A percentile compares a stretch with the other conserved stretches of the same genome.
These are phyloP conservation scores for Chalaropsis thielavioides DNA, from an alignment of 2,329 filamentous ascomycete genomes.

Conservation along the genomic window DNA sequence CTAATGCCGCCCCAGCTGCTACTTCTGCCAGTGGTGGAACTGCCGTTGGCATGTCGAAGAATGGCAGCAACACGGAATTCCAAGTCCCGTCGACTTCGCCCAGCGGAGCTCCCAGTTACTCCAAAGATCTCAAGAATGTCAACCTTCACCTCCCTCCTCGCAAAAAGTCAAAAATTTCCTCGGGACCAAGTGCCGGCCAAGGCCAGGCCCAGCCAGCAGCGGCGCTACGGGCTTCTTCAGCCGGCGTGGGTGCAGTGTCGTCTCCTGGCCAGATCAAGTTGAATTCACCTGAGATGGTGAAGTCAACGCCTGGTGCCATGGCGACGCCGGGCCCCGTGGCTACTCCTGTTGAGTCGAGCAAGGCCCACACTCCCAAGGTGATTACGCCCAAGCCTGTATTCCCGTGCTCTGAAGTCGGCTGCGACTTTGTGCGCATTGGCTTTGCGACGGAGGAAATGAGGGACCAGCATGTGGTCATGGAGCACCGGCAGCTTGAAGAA, in stretches of 20 bases:
- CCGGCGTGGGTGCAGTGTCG: background rate
- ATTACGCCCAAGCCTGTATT: constrained; percentile 29
- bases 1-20: background rate
- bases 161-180: constrained; percentile 38
- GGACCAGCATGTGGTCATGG: constrained; percentile 40
- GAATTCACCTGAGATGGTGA: constrained; percentile 14
- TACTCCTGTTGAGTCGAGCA: constrained; percentile 19
- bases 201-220: background rate
- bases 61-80: background rate
- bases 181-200: background rate
- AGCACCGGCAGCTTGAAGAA: constrained; percentile 41
- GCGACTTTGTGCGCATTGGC: constrained; percentile 35
- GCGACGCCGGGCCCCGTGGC: constrained; percentile 15
- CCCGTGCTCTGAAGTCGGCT: constrained; percentile 39
- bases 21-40: background rate
- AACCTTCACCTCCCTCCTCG: constrained; percentile 41
- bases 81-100: constrained; percentile 34
- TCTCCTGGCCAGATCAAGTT: constrained; percentile 7
- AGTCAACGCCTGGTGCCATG: constrained; percentile 16
- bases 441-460: constrained; percentile 42
- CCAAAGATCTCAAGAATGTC: constrained; percentile 32
- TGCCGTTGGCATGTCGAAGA: constrained; percentile 5
- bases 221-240: background rate
- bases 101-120: constrained; percentile 43
- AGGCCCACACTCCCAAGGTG: constrained; percentile 20